Conservation (phyloP, 2,329 filamentous ascomycete genomes). For the Arachnomyces sp. region DNA sequence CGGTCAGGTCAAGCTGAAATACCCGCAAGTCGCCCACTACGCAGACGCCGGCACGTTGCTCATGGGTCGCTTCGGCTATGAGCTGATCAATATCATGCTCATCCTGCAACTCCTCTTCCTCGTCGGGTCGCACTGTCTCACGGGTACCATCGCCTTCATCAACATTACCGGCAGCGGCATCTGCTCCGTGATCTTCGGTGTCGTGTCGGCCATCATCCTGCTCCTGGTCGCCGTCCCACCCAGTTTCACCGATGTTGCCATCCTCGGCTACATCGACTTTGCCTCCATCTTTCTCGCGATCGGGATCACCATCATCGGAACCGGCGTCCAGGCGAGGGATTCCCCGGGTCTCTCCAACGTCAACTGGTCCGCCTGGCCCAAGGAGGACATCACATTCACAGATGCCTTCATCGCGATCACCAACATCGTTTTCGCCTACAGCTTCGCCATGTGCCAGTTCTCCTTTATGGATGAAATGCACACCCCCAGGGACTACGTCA, state of each 20-base stretch:
- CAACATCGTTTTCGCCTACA: slow-evolving; percentile 67
- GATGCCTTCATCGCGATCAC: slow-evolving; percentile 54
- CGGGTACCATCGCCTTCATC: slow-evolving; percentile 62
- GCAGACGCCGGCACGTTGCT: slow-evolving; percentile 60
- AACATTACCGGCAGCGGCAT: slow-evolving; percentile 54
- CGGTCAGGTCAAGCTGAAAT: slow-evolving; percentile 50
- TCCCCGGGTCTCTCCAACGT: not conserved
- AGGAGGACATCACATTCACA: slow-evolving; percentile 26
- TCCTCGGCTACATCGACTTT: slow-evolving; percentile 33
- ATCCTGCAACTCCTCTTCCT: slow-evolving; percentile 60
- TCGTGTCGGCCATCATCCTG: slow-evolving; percentile 53
- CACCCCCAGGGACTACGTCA: slow-evolving; percentile 53
- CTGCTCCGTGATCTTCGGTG: slow-evolving; percentile 58
- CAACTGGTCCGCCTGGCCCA: not conserved
- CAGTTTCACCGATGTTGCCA: slow-evolving; percentile 22
- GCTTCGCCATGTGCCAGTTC: slow-evolving; percentile 50
- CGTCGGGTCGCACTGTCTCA: slow-evolving; percentile 64
- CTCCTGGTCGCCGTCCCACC: slow-evolving; percentile 52
- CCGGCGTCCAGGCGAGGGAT: slow-evolving; percentile 40
- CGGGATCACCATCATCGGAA: slow-evolving; percentile 38
- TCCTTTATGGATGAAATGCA: slow-evolving; percentile 44
- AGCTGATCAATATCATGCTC: slow-evolving; percentile 56
- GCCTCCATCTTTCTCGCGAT: slow-evolving; percentile 27
- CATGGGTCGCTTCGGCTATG: slow-evolving; percentile 52
- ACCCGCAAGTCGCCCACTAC: slow-evolving; percentile 57